Evolutionary conservation across 75 land plant genomes (phyloP).

Genomic region (Pseudotsuga menziesii): DNA sequence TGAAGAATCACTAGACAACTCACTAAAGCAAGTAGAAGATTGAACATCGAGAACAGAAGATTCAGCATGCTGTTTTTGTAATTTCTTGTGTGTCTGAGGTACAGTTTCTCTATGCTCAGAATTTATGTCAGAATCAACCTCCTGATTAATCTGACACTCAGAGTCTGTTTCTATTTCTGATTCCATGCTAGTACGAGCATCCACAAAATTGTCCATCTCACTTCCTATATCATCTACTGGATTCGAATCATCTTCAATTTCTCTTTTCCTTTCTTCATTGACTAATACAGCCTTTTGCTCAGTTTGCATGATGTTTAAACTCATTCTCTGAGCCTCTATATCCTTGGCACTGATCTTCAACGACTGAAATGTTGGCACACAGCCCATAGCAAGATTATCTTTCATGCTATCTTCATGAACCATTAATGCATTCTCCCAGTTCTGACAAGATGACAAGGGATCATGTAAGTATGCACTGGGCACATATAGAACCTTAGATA

Average conservation of each 20-base stretch:
- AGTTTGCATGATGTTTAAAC: slow-evolving; percentile 1
- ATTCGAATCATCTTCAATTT: slow-evolving; percentile 8
- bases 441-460: not conserved
- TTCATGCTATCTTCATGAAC: not conserved
- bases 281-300: slow-evolving; percentile 14
- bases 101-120: slow-evolving; percentile 10
- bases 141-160: slow-evolving; percentile 18
- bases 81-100: not conserved
- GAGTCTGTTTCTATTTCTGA: slow-evolving; percentile 60
- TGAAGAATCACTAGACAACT: too few relatives aligned
- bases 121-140: slow-evolving; percentile 21
- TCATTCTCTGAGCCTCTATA: slow-evolving; percentile 7
- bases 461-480: not conserved
- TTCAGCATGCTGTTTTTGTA: not conserved
- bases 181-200: slow-evolving; percentile 54
- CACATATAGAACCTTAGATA: not conserved
- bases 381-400: slow-evolving; percentile 7
- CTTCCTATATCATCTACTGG: slow-evolving; percentile 34
- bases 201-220: slow-evolving; percentile 55
- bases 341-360: slow-evolving; percentile 21
- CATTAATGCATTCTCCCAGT: not conserved
- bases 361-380: slow-evolving; percentile 6
- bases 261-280: slow-evolving; percentile 10
- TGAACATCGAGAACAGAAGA: not conserved
- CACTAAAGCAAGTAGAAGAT: not conserved